Evolutionary conservation across 345 rosid genomes (phyloP), one percentile per base, ranked within the genome.

Genomic region (Moricandia arvensis): DNA sequence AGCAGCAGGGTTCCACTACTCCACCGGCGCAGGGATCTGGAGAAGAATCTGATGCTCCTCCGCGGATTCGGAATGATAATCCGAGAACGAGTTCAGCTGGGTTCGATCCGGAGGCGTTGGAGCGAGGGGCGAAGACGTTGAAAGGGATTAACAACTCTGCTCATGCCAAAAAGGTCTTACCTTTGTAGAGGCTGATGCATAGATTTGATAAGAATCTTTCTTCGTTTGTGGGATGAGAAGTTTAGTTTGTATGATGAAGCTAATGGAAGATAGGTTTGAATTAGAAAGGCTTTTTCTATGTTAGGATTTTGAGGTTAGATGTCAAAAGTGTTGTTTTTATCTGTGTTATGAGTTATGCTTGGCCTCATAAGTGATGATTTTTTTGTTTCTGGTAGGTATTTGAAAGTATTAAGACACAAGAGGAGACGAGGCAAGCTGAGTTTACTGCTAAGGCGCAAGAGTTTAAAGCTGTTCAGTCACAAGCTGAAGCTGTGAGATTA

Each of bases 21-120:
- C 37, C 75, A 12, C 57, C 82, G 21, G 76, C 64, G 37, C 71
- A 87, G 53, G 73, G 89, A 59, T 72, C 72, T 71, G 79, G 51
- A 31, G 80, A 75, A 47, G 88, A 80, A 43, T 33, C 88, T 24
- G 45, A 80, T 61, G 68, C 80, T 30, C 66, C 76, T 64, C 74
- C 85, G 38, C 89, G 76, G 79, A 82, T 78, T 59, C 83, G 97
- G 53, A 95, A 90, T 66, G 80, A 87, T 64, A 79, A 89, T 61
- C 97, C 99, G 8, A 82, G 96, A 81, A 95, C 99, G 3, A 78
- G 83, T 0, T 89, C 97, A 0, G 87, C 93, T 29, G 99, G 99
- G 7, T 92, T 95, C 63, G 96, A 95, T 74, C 99, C 97, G 0
- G 90, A 88, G 86, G 89, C 99, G 10, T 83, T 95, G 57, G 97